These are phyloP conservation scores for Combretum micranthum DNA, from an alignment of 345 rosid genomes.

Conservation along the genomic window DNA sequence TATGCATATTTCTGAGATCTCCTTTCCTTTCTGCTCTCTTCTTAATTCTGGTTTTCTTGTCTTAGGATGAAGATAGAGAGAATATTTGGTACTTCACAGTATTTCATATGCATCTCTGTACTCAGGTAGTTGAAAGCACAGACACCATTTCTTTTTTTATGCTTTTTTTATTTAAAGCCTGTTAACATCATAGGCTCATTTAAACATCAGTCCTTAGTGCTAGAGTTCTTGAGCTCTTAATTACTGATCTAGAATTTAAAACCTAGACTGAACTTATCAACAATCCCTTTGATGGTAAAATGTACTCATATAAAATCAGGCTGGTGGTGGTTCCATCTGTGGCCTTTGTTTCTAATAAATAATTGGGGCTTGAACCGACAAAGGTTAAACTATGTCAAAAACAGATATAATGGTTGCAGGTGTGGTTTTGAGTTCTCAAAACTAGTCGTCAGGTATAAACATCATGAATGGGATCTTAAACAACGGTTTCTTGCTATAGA, in stretches of 20 bases:
- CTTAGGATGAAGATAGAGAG: conserved; percentile 84
- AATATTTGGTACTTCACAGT: conserved; percentile 60
- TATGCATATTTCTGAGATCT: neutral
- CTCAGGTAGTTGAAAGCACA: conserved; percentile 51
- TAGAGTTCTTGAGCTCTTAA: too few species aligned
- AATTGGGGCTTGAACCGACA: too few species aligned
- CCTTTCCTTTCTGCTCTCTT: conserved; percentile 7
- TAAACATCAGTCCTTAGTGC: neutral
- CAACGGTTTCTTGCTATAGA: too few species aligned
- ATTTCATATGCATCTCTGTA: conserved; percentile 90
- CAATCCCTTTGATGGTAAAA: too few species aligned
- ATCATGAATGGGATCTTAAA: too few species aligned
- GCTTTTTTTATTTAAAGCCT: neutral
- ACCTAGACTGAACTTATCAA: too few species aligned
- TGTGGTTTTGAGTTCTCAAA: neutral
- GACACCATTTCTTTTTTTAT: neutral
- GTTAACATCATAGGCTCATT: neutral
- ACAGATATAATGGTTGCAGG: neutral
- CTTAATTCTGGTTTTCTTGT: conserved; percentile 1
- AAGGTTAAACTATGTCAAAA: too few species aligned
- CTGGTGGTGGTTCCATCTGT: too few species aligned
- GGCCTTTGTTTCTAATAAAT: too few species aligned
- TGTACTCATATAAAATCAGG: too few species aligned
- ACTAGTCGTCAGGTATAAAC: neutral
- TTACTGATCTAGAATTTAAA: too few species aligned